A percentile compares a stretch with the other conserved stretches of the same genome.
Conservation (phyloP, 768 basidiomycete genomes). For the Podaxis rugospora region DNA sequence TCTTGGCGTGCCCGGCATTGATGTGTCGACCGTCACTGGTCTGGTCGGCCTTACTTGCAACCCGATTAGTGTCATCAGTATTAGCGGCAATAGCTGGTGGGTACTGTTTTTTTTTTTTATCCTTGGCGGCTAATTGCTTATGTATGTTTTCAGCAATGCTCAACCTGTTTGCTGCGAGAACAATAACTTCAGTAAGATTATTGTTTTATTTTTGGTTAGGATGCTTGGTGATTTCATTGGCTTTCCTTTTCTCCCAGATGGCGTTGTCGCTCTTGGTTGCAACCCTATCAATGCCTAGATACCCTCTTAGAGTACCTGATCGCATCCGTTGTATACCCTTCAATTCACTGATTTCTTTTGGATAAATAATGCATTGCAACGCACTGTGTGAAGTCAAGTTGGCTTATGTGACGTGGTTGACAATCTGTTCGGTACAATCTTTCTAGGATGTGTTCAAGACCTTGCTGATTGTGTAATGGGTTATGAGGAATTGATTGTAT, state of each 20-base stretch:
- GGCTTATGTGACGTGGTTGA: no score
- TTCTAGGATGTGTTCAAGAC: no score
- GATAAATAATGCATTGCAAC: background rate
- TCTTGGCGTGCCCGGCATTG: conserved; percentile 17
- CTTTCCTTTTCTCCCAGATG: conserved; percentile 16
- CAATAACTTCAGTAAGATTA: conserved; percentile 16
- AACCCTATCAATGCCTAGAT: conserved; percentile 25
- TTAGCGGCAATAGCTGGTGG: conserved; percentile 19
- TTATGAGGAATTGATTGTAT: no score
- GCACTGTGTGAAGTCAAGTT: background rate
- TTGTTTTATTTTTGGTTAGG: background rate
- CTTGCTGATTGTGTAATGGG: no score
- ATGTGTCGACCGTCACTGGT: conserved; percentile 14
- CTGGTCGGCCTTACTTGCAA: conserved; percentile 22
- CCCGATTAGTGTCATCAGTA: conserved; percentile 21
- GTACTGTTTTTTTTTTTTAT: background rate
- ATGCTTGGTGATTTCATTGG: background rate
- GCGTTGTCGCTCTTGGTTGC: conserved; percentile 32
- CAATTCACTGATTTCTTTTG: background rate
- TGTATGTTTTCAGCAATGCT: conserved; percentile 9
- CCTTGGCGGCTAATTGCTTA: background rate
- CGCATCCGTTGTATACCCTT: background rate
- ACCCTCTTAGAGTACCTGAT: background rate
- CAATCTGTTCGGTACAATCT: no score
- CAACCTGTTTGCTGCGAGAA: conserved; percentile 18